These are phyloP conservation scores for Alternaria hordeiaustralica DNA, from an alignment of 2,329 filamentous ascomycete genomes.

Conservation along the genomic window DNA sequence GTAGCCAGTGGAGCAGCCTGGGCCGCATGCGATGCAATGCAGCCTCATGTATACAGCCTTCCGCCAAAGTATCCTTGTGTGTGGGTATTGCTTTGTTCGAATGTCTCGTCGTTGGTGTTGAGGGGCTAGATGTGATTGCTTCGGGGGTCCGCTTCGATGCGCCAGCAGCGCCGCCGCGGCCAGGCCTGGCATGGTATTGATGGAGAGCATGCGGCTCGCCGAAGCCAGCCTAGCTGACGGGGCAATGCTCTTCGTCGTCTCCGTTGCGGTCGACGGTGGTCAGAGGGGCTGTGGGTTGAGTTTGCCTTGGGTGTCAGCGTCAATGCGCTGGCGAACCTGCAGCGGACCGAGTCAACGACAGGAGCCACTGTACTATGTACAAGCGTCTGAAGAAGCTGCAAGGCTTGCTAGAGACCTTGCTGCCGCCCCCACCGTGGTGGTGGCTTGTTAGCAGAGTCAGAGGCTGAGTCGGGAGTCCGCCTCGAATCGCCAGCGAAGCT, in stretches of 20 bases:
- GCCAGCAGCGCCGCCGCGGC: neutral
- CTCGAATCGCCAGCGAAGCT: neutral
- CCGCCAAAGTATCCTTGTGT: neutral
- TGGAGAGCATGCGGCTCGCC: neutral
- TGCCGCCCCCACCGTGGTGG: neutral
- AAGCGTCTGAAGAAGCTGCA: neutral
- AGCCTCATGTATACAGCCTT: neutral
- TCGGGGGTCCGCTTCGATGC: neutral
- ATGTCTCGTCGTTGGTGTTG: neutral
- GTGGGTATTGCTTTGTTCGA: neutral
- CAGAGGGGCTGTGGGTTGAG: neutral
- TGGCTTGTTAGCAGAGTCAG: neutral
- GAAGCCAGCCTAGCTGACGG: neutral
- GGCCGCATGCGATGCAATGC: neutral
- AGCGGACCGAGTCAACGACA: neutral
- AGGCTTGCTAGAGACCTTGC: neutral
- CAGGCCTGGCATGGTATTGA: neutral
- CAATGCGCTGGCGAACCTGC: neutral
- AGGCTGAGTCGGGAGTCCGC: neutral
- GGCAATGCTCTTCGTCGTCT: neutral
- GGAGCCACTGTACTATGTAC: neutral
- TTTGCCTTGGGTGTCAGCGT: neutral
- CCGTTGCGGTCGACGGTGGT: neutral
- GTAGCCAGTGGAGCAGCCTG: neutral
- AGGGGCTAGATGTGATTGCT: neutral